phyloP scores from a whole-genome alignment of 2,329 filamentous ascomycete genomes.

The Exophiala viscosa region DNA sequence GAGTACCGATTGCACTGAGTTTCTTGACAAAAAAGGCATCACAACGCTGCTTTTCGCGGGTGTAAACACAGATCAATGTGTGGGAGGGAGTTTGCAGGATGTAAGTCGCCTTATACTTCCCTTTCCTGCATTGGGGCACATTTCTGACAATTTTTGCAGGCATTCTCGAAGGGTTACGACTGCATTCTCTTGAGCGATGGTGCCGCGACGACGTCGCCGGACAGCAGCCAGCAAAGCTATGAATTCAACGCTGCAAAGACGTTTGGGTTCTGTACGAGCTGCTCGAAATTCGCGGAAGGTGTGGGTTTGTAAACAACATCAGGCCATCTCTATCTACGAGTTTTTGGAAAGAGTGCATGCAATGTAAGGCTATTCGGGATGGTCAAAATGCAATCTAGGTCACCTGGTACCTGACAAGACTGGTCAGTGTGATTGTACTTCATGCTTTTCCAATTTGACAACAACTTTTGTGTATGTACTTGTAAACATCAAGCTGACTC shows the following conservation, averaged over 20 bases:
- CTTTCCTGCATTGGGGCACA: too few relatives aligned
- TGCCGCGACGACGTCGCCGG: constrained; percentile 44
- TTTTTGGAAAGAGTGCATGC: not conserved
- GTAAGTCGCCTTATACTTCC: constrained; percentile 9
- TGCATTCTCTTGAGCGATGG: constrained; percentile 55
- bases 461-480: too few relatives aligned
- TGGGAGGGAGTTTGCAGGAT: constrained; percentile 55
- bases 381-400: not conserved
- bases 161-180: constrained; percentile 55
- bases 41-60: constrained; percentile 55
- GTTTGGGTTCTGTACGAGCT: constrained; percentile 24
- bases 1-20: constrained; percentile 42
- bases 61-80: constrained; percentile 57
- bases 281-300: constrained; percentile 24
- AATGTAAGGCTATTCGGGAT: not conserved
- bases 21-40: constrained; percentile 40
- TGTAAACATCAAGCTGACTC: too few relatives aligned
- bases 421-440: too few relatives aligned
- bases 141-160: constrained; percentile 26
- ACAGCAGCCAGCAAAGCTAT: constrained; percentile 25
- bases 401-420: too few relatives aligned
- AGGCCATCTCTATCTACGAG: not conserved
- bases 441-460: not conserved
- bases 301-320: constrained; percentile 3
- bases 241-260: constrained; percentile 28